These are phyloP conservation scores for Marasmius oreades DNA, from an alignment of 1,284 basidiomycete genomes.

Conservation along the genomic window DNA sequence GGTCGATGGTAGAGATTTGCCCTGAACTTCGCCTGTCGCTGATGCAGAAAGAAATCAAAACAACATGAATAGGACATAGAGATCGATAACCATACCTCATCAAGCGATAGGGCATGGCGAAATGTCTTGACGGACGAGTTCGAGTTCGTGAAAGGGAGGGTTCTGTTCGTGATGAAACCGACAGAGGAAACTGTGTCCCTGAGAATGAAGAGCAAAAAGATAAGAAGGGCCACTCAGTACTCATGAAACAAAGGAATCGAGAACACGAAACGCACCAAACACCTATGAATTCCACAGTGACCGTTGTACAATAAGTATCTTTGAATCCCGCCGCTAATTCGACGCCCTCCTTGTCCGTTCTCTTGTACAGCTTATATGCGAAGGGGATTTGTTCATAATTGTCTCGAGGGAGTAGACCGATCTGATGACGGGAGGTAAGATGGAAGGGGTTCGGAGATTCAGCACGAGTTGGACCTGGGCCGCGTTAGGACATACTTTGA, in stretches of 20 bases:
- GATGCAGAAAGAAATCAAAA: neutral
- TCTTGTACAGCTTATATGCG: slow-evolving; percentile 62
- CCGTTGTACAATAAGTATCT: slow-evolving; percentile 55
- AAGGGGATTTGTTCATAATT: slow-evolving; percentile 61
- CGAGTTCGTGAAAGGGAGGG: slow-evolving; percentile 45
- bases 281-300: slow-evolving; percentile 61
- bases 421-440: slow-evolving; percentile 30
- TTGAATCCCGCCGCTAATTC: slow-evolving; percentile 58
- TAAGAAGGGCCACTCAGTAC: slow-evolving; percentile 8
- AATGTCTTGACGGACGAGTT: slow-evolving; percentile 42
- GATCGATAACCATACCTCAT: slow-evolving; percentile 30
- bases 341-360: slow-evolving; percentile 40
- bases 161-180: slow-evolving; percentile 36
- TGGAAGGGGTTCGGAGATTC: neutral
- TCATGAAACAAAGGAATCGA: neutral
- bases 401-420: slow-evolving; percentile 56
- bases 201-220: slow-evolving; percentile 3
- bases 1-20: slow-evolving; percentile 32
- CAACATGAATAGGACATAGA: neutral
- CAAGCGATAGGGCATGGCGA: slow-evolving; percentile 43
- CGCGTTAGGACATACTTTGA: slow-evolving; percentile 35
- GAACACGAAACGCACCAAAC: slow-evolving; percentile 47
- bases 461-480: neutral
- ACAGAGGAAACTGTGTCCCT: slow-evolving; percentile 69
- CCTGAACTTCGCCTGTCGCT: slow-evolving; percentile 52